Evolutionary conservation across 345 rosid genomes (phyloP), one percentile per base, ranked within the genome.

Genomic region (Euphorbia pulcherrima): DNA sequence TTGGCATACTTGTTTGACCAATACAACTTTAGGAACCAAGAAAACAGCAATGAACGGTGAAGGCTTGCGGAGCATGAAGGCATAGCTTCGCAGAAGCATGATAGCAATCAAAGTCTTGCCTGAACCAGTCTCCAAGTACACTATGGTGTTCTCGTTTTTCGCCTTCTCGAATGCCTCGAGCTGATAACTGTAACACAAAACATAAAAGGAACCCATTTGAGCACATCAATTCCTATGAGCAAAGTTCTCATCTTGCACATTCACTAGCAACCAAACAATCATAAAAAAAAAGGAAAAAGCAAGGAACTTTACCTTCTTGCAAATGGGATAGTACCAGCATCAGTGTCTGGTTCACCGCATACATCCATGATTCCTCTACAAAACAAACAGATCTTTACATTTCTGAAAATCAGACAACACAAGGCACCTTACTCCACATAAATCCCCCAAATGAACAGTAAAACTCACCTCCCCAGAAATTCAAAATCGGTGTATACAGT

Each of bases 91-190:
- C 9, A 94, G 87, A 67, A 94, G 92, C 99, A 94, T 94, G 74
- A 89, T 80, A 16, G 96, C 96, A 53, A 94, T 83, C 40, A 89
- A 79, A 28, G 99, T 94, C 83, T 94, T 94, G 74, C 99, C 97
- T 4, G 96, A 81, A 30, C 99, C 97, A 65, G 99, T 94, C 75
- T 88, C 96, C 77, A 91, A 67, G 78, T 59, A 91, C 20, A 83
- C 88, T 29, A 94, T 65, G 0, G 97, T 93, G 78, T 93, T 91
- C 71, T 82, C 85, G 73, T 82, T 75, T 20, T 84, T 69, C 0
- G 97, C 94, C 65, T 75, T 76, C 73, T 87, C 91, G 41, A 93
- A 73, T 13, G 97, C 96, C 74, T 91, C 99, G 7, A 88, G 54
- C 77, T 93, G 99, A 77, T 93, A 93, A 64, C 98, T 93, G 78